Evolutionary conservation across 2,329 filamentous ascomycete genomes (phyloP).

Genomic region (Stagonosporopsis cucurbitacearum): DNA sequence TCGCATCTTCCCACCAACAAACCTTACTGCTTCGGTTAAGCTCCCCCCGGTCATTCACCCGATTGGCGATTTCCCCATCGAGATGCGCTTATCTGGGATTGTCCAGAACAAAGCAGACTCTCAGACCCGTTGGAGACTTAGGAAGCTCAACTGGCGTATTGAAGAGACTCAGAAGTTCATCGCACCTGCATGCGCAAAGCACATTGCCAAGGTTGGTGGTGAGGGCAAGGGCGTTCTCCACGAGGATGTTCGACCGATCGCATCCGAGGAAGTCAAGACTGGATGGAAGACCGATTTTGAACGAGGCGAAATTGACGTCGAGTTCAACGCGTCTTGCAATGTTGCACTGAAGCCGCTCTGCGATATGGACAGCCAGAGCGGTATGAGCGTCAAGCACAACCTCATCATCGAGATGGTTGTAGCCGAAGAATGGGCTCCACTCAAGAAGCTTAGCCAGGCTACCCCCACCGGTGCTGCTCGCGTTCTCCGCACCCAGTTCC

Average conservation of each 20-base stretch:
- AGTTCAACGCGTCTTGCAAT: conserved; percentile 72
- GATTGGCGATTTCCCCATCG: conserved; percentile 79
- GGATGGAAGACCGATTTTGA: conserved; percentile 89
- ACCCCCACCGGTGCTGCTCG: conserved; percentile 89
- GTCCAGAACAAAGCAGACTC: conserved; percentile 70
- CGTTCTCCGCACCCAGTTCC: conserved; percentile 92
- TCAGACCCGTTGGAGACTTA: conserved; percentile 85
- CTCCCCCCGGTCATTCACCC: conserved; percentile 86
- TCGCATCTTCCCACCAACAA: conserved; percentile 94
- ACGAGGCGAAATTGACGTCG: conserved; percentile 78
- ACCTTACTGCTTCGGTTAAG: conserved; percentile 84
- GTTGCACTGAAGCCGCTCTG: conserved; percentile 72
- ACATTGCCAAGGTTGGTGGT: conserved; percentile 69
- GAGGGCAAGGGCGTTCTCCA: conserved; percentile 75
- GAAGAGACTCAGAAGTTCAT: conserved; percentile 84
- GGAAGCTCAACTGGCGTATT: conserved; percentile 90
- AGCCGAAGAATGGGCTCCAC: conserved; percentile 80
- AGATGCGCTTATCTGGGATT: conserved; percentile 85
- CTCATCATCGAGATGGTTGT: conserved; percentile 94
- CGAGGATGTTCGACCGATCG: conserved; percentile 77
- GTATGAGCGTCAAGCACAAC: conserved; percentile 81
- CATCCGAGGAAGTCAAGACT: conserved; percentile 78
- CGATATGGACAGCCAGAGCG: conserved; percentile 76
- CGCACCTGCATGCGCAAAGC: conserved; percentile 79
- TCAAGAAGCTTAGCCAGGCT: conserved; percentile 73